Evolutionary conservation across 352 stramenopile species (phyloP), one percentile per base, ranked within the genome.

Genomic region (Pythium phragmiticola): DNA sequence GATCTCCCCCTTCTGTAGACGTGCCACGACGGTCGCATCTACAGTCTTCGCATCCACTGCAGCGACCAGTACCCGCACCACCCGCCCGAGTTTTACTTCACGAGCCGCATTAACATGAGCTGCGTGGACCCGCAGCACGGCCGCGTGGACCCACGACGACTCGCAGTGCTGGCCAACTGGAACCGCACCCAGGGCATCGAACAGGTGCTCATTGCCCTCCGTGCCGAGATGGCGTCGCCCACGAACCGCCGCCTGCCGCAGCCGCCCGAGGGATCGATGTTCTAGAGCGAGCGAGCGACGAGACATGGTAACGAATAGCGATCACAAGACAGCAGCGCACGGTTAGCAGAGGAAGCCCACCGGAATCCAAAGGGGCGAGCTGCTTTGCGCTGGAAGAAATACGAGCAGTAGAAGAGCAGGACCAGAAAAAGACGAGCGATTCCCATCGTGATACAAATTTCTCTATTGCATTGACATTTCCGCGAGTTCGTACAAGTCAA

Each of bases 21-120:
- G 21, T 92, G 90, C 71, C 95, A 98, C 73, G 97, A 99, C 60
- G 89, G 91, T 56, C 90, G 95, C 61, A 97, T 99, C 68, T 99
- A 99, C 78, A 97, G 96, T 66, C 82, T 99, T 53, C 86, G 89
- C 64, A 94, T 97, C 71, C 85, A 97, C 75, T 98, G 92, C 72
- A 94, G 90, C 55, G 88, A 96, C 63, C 79, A 95, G 41, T 99
- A 99, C 73, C 96, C 97, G n/a, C 82, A 97, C 54, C 66, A 88
- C 34, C 95, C 96, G 41, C 97, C 97, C 7, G 77, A 96, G 49
- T 90, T 99, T 26, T 85, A 88, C 45, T 99, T 99, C 77, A 94
- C 98, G 59, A 98, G 93, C 60, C 94, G 94, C 72, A 98, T 99
- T 77, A 99, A 99, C 80, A 98, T 99, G 88, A 92, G 72, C 58